These are phyloP conservation scores for Jackrogersella multiformis DNA, from an alignment of 495 filamentous ascomycete genomes.

Conservation along the genomic window DNA sequence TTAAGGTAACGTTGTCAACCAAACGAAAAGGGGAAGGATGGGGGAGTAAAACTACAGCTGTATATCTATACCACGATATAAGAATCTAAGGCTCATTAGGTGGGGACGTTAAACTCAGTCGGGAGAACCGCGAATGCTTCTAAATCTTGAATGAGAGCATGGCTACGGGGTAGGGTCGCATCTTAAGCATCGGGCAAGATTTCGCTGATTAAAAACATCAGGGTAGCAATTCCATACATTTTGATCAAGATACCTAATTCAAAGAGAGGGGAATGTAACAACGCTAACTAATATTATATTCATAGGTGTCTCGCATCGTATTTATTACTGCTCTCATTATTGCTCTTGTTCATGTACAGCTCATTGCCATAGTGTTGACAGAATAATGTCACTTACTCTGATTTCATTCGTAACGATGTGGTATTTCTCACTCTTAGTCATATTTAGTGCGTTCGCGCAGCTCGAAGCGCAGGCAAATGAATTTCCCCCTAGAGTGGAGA, in stretches of 20 bases:
- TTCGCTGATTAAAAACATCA: constrained; percentile 3
- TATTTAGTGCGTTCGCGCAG: constrained; percentile 5
- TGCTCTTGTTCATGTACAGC: neutral
- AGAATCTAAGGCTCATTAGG: neutral
- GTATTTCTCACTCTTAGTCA: neutral
- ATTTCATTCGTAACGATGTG: constrained; percentile 9
- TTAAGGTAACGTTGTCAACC: neutral
- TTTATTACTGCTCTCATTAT: neutral
- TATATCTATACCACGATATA: neutral
- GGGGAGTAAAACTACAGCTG: neutral
- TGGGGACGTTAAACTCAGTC: neutral
- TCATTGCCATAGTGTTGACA: neutral
- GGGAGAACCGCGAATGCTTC: neutral
- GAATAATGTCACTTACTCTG: neutral
- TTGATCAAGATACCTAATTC: constrained; percentile 13
- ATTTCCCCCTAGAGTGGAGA: neutral
- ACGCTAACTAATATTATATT: neutral
- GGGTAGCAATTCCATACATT: constrained; percentile 10
- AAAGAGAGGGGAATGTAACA: constrained; percentile 31
- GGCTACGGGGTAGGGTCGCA: neutral
- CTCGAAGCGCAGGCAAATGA: constrained; percentile 1
- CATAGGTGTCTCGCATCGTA: neutral
- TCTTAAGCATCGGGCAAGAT: constrained; percentile 6
- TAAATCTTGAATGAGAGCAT: neutral
- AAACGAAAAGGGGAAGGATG: neutral